Conservation (phyloP, 768 basidiomycete genomes). For the Lactarius evosmus region DNA sequence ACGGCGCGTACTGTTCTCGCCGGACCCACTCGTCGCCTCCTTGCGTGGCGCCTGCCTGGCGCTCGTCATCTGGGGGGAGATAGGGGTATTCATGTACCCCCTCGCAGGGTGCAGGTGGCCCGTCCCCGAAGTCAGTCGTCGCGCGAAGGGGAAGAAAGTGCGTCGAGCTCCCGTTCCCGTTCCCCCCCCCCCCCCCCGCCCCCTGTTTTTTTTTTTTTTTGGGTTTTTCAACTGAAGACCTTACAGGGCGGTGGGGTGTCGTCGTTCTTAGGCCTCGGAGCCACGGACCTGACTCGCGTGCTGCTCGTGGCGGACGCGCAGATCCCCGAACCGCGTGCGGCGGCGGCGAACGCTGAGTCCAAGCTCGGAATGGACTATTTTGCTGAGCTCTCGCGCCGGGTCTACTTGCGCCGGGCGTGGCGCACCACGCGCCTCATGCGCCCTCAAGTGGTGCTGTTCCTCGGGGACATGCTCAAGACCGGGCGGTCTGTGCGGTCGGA, state of each 20-base stretch:
- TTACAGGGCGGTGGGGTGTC: no score
- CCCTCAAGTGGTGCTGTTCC: conserved; percentile 73
- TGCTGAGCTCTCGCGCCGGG: conserved; percentile 64
- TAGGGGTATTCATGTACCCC: conserved; percentile 51
- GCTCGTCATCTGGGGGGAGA: conserved; percentile 68
- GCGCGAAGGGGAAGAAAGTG: conserved; percentile 1
- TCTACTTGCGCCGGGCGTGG: conserved; percentile 86
- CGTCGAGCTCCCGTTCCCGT: no score
- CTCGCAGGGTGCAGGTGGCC: conserved; percentile 60
- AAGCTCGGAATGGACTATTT: conserved; percentile 30
- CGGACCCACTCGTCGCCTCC: conserved; percentile 20
- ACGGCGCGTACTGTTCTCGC: conserved; percentile 4
- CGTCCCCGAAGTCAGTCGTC: conserved; percentile 27
- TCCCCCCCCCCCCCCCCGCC: neutral
- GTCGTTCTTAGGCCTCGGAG: no score
- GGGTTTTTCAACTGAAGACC: no score
- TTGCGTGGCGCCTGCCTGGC: conserved; percentile 59
- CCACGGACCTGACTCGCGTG: conserved; percentile 46
- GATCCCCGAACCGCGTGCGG: conserved; percentile 48
- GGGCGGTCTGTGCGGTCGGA: conserved; percentile 64
- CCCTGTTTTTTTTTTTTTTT: neutral
- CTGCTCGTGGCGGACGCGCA: conserved; percentile 87
- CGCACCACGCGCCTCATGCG: conserved; percentile 51
- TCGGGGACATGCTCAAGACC: conserved; percentile 92
- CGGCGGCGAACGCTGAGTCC: no score